Base-by-base conservation (phyloP, 2,329 filamentous ascomycete genomes). In the Colletotrichum liriopes region DNA sequence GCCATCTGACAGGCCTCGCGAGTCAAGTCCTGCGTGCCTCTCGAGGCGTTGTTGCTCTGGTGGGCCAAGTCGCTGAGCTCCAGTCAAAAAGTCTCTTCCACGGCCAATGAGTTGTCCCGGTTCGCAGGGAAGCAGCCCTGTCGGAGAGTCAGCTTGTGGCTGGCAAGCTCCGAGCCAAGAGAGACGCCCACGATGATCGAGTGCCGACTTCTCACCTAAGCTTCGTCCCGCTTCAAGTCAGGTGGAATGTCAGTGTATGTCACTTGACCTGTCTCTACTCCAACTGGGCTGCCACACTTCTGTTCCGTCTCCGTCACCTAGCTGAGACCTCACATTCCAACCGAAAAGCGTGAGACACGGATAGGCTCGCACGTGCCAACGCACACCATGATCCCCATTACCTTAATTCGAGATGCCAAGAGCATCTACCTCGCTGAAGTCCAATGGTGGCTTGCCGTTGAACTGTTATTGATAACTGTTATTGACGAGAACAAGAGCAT, bases 211-310 rank as follows among this genome's bases (percentile, higher is more conserved):
- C 52, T 69, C 32, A 65, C 60, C 66, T 58, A 43, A 51, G 35
- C 29, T 37, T 26, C 29, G 37, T 26, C 41, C 43, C 35, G 39
- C 41, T 26, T n/a, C 35, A 51, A 37, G 35, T 43, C 60, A 43
- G 29, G 32, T 32, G 67, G 67, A 70, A 66, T 65, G 67, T 54
- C 45, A 39, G 45, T 62, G 35, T 62, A 52, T 23, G 62, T 70
- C 67, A 70, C 47, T 66, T 67, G 62, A 70, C 62, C 43, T 60
- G 55, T 54, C 41, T 56, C 54, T 23, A 26, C 14, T 3, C 20
- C 32, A 9, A 32, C 32, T 16, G 60, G 7, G 45, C 62, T 29
- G 26, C 26, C n/a, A 66, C 45, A 52, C 45, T 59, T 39, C 20
- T 20, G 60, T 52, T 23, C 29, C 18, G 23, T 23, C 18, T 54